Conservation (phyloP, 2,329 filamentous ascomycete species). For the Calonectria fujianensis region DNA sequence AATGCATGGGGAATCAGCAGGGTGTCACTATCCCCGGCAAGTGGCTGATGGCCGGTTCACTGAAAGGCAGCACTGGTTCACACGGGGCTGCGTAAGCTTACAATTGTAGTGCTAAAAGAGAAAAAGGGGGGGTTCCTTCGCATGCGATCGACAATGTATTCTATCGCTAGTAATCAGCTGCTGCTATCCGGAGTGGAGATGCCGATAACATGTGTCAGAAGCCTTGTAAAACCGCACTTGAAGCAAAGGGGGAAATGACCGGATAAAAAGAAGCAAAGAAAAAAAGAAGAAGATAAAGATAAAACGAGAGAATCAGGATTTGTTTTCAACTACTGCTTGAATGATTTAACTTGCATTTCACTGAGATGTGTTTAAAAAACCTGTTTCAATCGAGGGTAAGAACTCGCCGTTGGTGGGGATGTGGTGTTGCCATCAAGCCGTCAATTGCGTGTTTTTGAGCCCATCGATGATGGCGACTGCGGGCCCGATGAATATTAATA, state of each 20-base stretch:
- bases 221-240: not conserved
- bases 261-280: not conserved
- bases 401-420: not conserved
- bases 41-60: not conserved
- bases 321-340: not conserved
- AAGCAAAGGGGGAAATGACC: not conserved
- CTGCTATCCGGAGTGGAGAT: not conserved
- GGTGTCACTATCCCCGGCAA: slow-evolving; percentile 7
- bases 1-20: slow-evolving; percentile 14
- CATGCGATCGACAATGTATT: not conserved
- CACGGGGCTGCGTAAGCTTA: not conserved
- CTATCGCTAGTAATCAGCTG: not conserved
- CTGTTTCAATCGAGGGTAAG: not conserved
- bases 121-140: not conserved
- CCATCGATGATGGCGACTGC: not conserved
- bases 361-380: not conserved
- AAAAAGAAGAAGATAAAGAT: not conserved
- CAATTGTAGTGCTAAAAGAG: not conserved
- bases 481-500: not conserved
- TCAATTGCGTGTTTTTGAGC: not conserved
- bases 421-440: not conserved
- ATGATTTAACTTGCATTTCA: not conserved
- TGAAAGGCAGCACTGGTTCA: not conserved
- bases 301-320: no score
- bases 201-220: not conserved